Base-by-base conservation (phyloP, 176 grass and related monocot genomes). In the Raddia distichophylla region DNA sequence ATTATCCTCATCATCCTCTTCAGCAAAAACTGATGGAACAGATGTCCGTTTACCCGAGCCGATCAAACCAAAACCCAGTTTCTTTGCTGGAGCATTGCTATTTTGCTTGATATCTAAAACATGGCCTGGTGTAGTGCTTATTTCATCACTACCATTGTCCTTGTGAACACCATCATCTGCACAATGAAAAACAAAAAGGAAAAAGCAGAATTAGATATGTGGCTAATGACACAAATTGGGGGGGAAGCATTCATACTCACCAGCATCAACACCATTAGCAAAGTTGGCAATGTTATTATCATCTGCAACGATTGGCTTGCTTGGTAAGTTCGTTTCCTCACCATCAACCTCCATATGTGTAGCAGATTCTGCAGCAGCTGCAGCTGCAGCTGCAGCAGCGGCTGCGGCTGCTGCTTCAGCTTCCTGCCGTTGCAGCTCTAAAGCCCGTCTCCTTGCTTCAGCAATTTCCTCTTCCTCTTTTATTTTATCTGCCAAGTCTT, bases 1-100 rank as follows among this genome's bases (percentile, higher is more conserved):
- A 66, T 71, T 76, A 83, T 92, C 90, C 66, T 90, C 96, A 0
- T 93, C 93, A 73, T 96, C 97, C 54, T 89, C 97, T 84, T 89
- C 83, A 82, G 80, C 85, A 81, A 99, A 99, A 87, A 99, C 93
- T 69, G 97, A 99, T 45, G 93, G 91, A 55, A 99, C 93, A 83
- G 93, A 91, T 40, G 97, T 79, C 66, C 93, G 73, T 86, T 85
- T 99, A 27, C 97, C 97, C 57, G 85, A 96, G 17, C 97, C 85
- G 15, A 93, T 90, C 78, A 99, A 78, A 64, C 97, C 97, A 76
- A 99, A 99, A 40, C 97, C 97, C 50, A 99, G 81, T 78, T 91
- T 99, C 83, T 95, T 91, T 86, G 91, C 54, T 43, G 89, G 89
- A 73, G 49, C 84, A 71, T 76, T 93, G 70, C 14, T 95, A 67